Evolutionary conservation across 768 basidiomycete genomes (phyloP).

Genomic region (Sporobolomyces pararoseus): DNA sequence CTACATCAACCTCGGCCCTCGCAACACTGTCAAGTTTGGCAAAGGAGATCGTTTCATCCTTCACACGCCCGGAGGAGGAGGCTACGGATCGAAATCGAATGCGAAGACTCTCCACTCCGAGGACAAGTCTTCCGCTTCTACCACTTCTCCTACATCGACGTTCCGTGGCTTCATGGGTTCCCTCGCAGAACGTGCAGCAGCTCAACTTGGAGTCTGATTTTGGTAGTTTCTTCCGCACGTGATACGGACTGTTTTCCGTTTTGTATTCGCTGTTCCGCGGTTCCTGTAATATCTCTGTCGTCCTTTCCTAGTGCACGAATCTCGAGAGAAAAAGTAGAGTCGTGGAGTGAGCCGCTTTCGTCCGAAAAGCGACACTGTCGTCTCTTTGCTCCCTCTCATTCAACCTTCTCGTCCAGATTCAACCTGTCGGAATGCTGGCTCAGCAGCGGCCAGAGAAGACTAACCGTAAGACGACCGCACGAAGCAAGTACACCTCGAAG

Average conservation of each 20-base stretch:
- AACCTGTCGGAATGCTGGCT: too few relatives aligned
- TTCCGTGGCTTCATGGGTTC: constrained; percentile 48
- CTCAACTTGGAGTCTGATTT: constrained; percentile 40
- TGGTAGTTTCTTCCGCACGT: neutral
- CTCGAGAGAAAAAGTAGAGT: too few relatives aligned
- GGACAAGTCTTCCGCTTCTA: neutral
- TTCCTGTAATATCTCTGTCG: neutral
- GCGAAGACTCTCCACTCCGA: neutral
- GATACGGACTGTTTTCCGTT: too few relatives aligned
- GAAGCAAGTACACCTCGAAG: neutral
- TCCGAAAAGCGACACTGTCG: too few relatives aligned
- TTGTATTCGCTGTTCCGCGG: too few relatives aligned
- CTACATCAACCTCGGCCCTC: constrained; percentile 81
- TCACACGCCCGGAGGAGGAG: constrained; percentile 87
- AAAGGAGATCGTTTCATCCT: constrained; percentile 76
- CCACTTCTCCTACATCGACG: too few relatives aligned
- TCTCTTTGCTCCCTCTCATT: neutral
- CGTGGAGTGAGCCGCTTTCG: too few relatives aligned
- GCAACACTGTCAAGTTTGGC: constrained; percentile 76
- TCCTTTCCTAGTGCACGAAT: too few relatives aligned
- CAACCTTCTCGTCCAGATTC: neutral
- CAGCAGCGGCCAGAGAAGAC: neutral
- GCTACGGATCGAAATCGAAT: constrained; percentile 59
- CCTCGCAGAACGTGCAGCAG: constrained; percentile 48
- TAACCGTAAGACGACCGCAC: neutral